Percentiles rank a stretch among this genome's conserved stretches.
phyloP scores from a whole-genome alignment of 306 rosid genomes.

The Lathyrus oleraceus region DNA sequence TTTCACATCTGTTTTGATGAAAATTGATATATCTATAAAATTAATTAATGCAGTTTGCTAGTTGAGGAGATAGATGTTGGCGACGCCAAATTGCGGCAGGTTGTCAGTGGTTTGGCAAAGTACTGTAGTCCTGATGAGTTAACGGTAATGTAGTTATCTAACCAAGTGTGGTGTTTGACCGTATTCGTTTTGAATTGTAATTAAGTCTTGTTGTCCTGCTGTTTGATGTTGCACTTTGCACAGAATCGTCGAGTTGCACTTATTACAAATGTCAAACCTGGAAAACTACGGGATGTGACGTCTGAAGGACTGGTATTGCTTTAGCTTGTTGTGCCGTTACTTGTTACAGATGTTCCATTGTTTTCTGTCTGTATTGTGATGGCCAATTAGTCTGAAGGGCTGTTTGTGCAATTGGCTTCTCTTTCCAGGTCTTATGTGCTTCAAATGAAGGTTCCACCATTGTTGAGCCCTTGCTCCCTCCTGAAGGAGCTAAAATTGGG shows the following conservation, averaged over 20 bases:
- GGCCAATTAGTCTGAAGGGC: constrained; percentile 5
- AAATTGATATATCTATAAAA: constrained; percentile 16
- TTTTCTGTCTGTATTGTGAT: constrained; percentile 21
- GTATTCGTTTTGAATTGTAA: constrained; percentile 15
- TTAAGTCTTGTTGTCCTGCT: constrained; percentile 16
- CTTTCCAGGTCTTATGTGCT: constrained; percentile 82
- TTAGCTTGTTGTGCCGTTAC: not conserved
- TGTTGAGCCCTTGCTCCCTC: constrained; percentile 95
- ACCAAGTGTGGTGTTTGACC: constrained; percentile 9
- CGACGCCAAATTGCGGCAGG: constrained; percentile 82
- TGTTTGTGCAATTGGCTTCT: constrained; percentile 31
- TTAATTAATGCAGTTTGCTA: constrained; percentile 61
- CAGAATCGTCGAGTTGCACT: constrained; percentile 87
- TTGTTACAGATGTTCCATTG: constrained; percentile 13
- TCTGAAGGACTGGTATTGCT: constrained; percentile 91
- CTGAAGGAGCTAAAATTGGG: constrained; percentile 83
- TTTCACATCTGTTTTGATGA: constrained; percentile 25
- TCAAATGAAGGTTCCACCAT: constrained; percentile 71
- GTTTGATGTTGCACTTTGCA: constrained; percentile 20
- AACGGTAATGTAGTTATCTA: constrained; percentile 53
- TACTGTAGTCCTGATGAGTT: constrained; percentile 78
- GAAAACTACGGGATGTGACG: constrained; percentile 88
- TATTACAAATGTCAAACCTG: constrained; percentile 94
- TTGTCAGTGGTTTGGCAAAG: constrained; percentile 94
- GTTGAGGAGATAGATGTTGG: constrained; percentile 98